Evolutionary conservation across 2,329 filamentous ascomycete genomes (phyloP).

Genomic region (Dactylonectria estremocensis): DNA sequence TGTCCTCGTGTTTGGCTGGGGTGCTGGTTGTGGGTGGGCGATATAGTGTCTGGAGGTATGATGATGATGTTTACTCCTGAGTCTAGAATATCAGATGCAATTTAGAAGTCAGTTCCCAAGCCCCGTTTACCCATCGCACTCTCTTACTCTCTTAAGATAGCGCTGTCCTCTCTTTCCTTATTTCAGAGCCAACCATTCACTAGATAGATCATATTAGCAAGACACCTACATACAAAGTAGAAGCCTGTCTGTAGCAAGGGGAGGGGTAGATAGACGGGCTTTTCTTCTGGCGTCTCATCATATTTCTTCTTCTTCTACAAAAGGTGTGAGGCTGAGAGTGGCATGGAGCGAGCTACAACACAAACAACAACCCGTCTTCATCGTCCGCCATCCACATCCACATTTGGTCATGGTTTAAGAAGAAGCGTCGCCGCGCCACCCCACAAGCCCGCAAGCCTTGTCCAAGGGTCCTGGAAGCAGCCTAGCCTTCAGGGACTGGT

Average conservation of each 20-base stretch:
- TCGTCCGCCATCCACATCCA: neutral
- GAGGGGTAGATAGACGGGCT: neutral
- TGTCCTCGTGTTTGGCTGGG: neutral
- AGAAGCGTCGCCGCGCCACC: slow-evolving; percentile 11
- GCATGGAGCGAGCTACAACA: neutral
- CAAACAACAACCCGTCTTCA: slow-evolving; percentile 10
- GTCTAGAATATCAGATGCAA: neutral
- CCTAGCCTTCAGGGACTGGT: slow-evolving; percentile 12
- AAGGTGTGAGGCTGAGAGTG: slow-evolving; percentile 24
- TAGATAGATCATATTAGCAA: neutral
- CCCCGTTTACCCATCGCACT: neutral
- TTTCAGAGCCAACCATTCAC: too few relatives aligned
- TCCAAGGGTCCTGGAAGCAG: slow-evolving; percentile 6
- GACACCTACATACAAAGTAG: neutral
- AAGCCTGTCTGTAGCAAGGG: neutral
- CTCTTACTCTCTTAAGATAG: neutral
- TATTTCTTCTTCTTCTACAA: slow-evolving; percentile 33
- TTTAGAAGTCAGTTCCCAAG: neutral
- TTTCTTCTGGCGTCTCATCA: neutral
- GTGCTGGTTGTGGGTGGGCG: neutral
- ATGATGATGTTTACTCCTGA: neutral
- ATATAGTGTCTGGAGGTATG: neutral
- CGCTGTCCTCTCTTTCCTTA: neutral
- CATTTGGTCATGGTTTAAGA: slow-evolving; percentile 1
- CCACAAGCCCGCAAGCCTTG: slow-evolving; percentile 6